Conservation (phyloP, 2,329 filamentous ascomycete species). For the Lachnellula subtilissima region DNA sequence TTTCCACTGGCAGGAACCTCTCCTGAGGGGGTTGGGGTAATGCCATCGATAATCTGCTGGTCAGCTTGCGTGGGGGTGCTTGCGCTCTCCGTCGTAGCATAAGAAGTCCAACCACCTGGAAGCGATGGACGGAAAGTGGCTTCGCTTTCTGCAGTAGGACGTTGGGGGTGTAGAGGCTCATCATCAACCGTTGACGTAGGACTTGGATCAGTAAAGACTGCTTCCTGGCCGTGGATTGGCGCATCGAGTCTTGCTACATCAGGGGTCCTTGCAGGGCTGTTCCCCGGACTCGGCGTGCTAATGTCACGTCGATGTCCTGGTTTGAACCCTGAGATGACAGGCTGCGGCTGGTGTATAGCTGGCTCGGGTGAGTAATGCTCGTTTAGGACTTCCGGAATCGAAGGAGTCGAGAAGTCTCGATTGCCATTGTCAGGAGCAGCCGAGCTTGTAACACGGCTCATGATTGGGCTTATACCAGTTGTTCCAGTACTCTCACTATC, state of each 20-base stretch:
- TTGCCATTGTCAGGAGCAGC: slow-evolving; percentile 28
- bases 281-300: slow-evolving; percentile 52
- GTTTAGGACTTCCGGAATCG: slow-evolving; percentile 49
- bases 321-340: slow-evolving; percentile 37
- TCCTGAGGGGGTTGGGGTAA: not conserved
- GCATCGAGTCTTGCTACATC: slow-evolving; percentile 41
- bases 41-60: not conserved
- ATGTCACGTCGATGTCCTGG: slow-evolving; percentile 53
- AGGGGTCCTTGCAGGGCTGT: slow-evolving; percentile 57
- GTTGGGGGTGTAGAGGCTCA: slow-evolving; percentile 12
- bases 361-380: slow-evolving; percentile 16
- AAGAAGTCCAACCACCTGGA: slow-evolving; percentile 31
- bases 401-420: slow-evolving; percentile 42
- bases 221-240: slow-evolving; percentile 39
- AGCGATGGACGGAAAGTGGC: slow-evolving; percentile 28
- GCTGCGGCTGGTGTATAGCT: slow-evolving; percentile 5
- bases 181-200: slow-evolving; percentile 2
- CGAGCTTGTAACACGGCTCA: slow-evolving; percentile 47
- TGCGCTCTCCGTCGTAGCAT: slow-evolving; percentile 22
- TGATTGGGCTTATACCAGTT: slow-evolving; percentile 56
- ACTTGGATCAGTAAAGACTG: slow-evolving; percentile 35
- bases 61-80: slow-evolving; percentile 6
- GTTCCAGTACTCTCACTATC: slow-evolving; percentile 55
- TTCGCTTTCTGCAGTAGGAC: slow-evolving; percentile 22
- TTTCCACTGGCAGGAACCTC: slow-evolving; percentile 4